These are phyloP conservation scores for Lepidium africanum DNA, from an alignment of 345 rosid species.

Conservation along the genomic window DNA sequence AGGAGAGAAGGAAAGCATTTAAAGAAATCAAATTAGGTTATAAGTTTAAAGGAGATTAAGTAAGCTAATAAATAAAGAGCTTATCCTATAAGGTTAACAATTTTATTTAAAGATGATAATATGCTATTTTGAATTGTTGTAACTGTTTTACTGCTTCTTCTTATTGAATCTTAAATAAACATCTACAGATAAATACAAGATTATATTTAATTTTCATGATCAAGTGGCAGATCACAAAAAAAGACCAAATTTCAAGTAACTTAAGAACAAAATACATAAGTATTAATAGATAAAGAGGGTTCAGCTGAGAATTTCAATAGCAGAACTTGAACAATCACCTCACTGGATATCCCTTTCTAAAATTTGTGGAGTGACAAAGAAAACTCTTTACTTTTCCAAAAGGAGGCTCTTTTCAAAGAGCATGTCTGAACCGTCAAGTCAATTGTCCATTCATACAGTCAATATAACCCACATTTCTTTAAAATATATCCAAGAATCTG, in stretches of 20 bases:
- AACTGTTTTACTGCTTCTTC: no score
- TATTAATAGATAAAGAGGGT: not conserved
- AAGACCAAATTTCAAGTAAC: not conserved
- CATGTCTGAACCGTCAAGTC: conserved; percentile 88
- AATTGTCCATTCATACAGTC: conserved; percentile 88
- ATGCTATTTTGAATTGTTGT: no score
- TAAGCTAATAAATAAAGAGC: no score
- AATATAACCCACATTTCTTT: conserved; percentile 25
- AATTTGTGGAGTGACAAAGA: conserved; percentile 98
- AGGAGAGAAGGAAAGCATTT: no score
- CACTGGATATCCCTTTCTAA: conserved; percentile 93
- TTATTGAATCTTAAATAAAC: no score
- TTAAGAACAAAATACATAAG: not conserved
- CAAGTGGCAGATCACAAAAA: not conserved
- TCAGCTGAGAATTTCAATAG: not conserved
- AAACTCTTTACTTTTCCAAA: conserved; percentile 86
- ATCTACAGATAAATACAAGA: no score
- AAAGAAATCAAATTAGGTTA: no score
- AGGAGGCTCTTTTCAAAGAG: conserved; percentile 58
- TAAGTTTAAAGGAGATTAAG: no score
- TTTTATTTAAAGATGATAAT: no score
- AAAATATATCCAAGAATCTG: conserved; percentile 7
- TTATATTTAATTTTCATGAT: not conserved
- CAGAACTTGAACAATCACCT: conserved; percentile 40
- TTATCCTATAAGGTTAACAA: no score